A percentile compares a stretch with the other conserved stretches of the same genome.
Evolutionary conservation across 192 early-diverging fungal genomes (phyloP).

Genomic region (Coemansia erecta): DNA sequence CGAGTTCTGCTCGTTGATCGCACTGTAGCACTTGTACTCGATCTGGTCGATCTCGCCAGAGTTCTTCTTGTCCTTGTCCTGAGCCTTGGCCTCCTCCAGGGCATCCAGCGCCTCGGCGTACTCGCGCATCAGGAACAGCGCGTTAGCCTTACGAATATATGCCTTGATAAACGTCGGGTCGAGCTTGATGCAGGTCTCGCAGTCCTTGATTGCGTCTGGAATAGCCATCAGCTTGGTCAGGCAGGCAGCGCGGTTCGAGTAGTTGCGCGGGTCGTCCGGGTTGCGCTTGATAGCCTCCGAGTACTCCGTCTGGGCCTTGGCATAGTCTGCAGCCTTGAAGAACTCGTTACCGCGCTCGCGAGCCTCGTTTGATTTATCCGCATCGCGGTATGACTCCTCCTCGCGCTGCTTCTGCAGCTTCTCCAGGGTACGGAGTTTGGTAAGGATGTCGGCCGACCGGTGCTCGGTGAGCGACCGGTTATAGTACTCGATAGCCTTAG

Average conservation of each 20-base stretch:
- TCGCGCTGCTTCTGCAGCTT: slow-evolving; percentile 75
- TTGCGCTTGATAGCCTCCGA: slow-evolving; percentile 97
- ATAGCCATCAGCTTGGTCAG: slow-evolving; percentile 93
- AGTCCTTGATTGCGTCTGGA: slow-evolving; percentile 93
- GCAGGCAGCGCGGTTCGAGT: slow-evolving; percentile 95
- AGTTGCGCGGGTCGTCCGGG: slow-evolving; percentile 82
- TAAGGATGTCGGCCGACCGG: slow-evolving; percentile 87
- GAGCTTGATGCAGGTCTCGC: slow-evolving; percentile 79
- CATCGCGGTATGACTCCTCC: slow-evolving; percentile 84
- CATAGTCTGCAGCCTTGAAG: slow-evolving; percentile 87
- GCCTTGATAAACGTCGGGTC: slow-evolving; percentile 91
- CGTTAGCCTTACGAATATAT: slow-evolving; percentile 93
- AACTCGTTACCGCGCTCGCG: slow-evolving; percentile 91
- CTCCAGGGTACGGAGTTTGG: slow-evolving; percentile 82
- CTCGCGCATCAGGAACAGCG: slow-evolving; percentile 86
- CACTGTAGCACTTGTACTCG: slow-evolving; percentile 76
- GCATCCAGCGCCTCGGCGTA: slow-evolving; percentile 81
- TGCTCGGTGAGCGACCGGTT: slow-evolving; percentile 93
- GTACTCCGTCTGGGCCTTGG: slow-evolving; percentile 87
- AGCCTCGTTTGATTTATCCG: slow-evolving; percentile 79
- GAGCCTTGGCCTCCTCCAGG: slow-evolving; percentile 70
- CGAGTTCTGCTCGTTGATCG: slow-evolving; percentile 60
- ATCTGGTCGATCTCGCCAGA: slow-evolving; percentile 80
- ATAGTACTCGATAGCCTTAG: slow-evolving; percentile 90
- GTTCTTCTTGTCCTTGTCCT: slow-evolving; percentile 84